These are phyloP conservation scores for Gentiana dahurica DNA, from an alignment of 257 asterid genomes.

Conservation along the genomic window DNA sequence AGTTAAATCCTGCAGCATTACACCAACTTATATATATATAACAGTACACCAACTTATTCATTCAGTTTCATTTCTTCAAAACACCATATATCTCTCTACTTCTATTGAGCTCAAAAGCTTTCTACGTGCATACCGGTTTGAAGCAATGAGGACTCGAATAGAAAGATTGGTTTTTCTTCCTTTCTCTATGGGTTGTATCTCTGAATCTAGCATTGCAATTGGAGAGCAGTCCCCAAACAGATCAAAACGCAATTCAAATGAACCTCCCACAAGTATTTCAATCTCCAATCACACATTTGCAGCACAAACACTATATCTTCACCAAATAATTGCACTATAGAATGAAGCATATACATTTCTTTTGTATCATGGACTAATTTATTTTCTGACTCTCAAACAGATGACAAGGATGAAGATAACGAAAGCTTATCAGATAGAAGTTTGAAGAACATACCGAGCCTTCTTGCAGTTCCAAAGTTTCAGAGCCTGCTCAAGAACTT, in stretches of 20 bases:
- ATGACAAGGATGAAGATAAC: conserved; percentile 25
- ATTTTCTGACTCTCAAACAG: conserved; percentile 13
- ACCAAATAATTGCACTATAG: not conserved
- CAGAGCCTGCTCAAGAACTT: conserved; percentile 61
- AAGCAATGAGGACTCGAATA: conserved; percentile 48
- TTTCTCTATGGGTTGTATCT: conserved; percentile 55
- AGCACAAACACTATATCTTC: not conserved
- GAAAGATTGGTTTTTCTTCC: conserved; percentile 59
- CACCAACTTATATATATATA: not conserved
- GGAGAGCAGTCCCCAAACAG: conserved; percentile 40
- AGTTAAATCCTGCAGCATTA: conserved; percentile 26
- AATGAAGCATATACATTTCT: not conserved
- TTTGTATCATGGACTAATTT: conserved; percentile 11
- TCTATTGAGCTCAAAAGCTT: not conserved
- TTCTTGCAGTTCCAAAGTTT: conserved; percentile 37
- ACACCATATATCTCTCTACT: conserved; percentile 11
- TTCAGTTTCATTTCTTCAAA: conserved; percentile 20
- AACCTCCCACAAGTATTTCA: conserved; percentile 43
- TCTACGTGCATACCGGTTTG: not conserved
- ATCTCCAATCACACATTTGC: conserved; percentile 8
- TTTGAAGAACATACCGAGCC: conserved; percentile 30
- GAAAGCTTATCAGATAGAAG: conserved; percentile 33
- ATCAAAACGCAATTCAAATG: conserved; percentile 26
- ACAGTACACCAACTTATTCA: conserved; percentile 14
- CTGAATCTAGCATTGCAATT: conserved; percentile 63